Base-by-base conservation (phyloP, 805 yeast species). In the Metschnikowia dekortorum region DNA sequence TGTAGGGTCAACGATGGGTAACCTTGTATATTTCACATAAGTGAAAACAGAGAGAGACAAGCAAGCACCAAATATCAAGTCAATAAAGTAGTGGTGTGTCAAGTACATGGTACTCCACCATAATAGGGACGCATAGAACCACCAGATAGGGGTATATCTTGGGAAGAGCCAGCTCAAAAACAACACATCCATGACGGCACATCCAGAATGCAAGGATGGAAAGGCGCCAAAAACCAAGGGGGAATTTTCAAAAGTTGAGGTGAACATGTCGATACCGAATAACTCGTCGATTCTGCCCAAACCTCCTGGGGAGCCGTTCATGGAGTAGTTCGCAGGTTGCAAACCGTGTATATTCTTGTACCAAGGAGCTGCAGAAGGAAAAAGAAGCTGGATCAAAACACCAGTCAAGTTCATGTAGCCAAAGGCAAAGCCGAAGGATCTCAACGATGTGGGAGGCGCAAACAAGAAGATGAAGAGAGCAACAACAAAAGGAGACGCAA, bases 31-130 rank as follows among this genome's bases (percentile, higher is more conserved):
- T 63, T 83, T 84, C 48, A 89, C 82, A 58, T 83, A 79, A 53
- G 79, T 76, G 67, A 89, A 91, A 32, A 87, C 83, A 13, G 79
- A 66, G 52, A 84, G 78, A 0, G 96, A 83, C 50, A 94, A 74
- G n/a, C 83, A 78, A 1, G 97, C 92, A 22, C 99, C 99, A n/a
- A 89, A 92, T 61, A 89, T 88, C 47, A 92, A 80, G 65, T 92
- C 98, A 53, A 92, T 82, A 63, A 94, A 94, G 67, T 92, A 92
- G 70, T 92, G 99, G 69, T 92, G 99, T 0, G 97, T 92, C 62
- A 92, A 77, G 68, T 92, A 92, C 99, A 92, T 92, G 13, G 98
- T 94, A 46, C 94, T 81, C 96, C 97, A 94, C 98, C 98, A 92
- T 58, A 94, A 78, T 95, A 96, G 89, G 55, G 82, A 71, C n/a